These are phyloP conservation scores for Toxicodendron radicans DNA, from an alignment of 345 rosid genomes.

Conservation along the genomic window DNA sequence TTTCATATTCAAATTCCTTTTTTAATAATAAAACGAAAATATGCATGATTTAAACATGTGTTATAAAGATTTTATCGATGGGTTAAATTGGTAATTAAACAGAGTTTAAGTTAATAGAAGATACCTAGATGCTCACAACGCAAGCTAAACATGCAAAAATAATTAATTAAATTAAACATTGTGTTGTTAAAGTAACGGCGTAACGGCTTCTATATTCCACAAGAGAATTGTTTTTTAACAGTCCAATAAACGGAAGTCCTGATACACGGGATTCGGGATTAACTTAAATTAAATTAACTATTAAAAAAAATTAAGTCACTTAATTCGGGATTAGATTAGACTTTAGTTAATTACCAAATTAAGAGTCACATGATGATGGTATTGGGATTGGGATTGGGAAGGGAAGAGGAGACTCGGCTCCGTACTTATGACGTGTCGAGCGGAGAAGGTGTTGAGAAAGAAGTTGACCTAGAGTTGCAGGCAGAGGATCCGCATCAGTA, in stretches of 20 bases:
- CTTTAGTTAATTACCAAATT: neutral
- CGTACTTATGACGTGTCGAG: constrained; percentile 10
- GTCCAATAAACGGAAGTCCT: neutral
- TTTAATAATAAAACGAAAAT: too few relatives aligned
- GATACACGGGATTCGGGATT: neutral
- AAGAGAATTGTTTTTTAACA: neutral
- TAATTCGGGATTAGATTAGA: constrained; percentile 3
- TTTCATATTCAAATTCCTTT: too few relatives aligned
- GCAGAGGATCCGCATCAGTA: constrained; percentile 15
- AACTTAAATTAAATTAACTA: neutral
- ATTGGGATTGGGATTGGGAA: neutral
- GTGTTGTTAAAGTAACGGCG: neutral
- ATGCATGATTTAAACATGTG: too few relatives aligned
- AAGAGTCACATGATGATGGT: neutral
- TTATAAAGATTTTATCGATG: too few relatives aligned
- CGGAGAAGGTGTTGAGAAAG: neutral
- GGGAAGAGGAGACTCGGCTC: neutral
- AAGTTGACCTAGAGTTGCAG: constrained; percentile 10
- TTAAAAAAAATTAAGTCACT: neutral
- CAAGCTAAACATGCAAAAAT: too few relatives aligned
- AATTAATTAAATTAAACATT: too few relatives aligned
- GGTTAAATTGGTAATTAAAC: too few relatives aligned
- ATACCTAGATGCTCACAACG: too few relatives aligned
- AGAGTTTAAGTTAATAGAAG: too few relatives aligned
- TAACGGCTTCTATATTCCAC: neutral